A percentile compares a stretch with the other conserved stretches of the same genome.
Conservation (phyloP, 176 grass and related monocot species). For the Oryza rufipogon region DNA sequence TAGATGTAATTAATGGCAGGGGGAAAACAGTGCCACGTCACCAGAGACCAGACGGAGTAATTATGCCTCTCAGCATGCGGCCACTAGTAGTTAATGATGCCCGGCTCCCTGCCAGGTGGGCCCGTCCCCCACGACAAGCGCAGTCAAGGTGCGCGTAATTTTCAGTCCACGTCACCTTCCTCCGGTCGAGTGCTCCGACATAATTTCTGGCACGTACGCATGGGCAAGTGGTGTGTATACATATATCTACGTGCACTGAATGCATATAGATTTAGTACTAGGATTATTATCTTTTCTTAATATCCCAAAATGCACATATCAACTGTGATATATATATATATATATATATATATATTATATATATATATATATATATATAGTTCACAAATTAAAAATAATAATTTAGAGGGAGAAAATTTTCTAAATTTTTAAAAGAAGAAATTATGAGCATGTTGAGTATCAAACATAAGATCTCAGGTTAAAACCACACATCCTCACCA, state of each 20-base stretch:
- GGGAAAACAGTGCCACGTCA: not conserved
- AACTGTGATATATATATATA: too few species aligned
- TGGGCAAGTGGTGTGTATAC: too few species aligned
- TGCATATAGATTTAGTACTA: not conserved
- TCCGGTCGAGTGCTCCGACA: not conserved
- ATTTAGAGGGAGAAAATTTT: too few species aligned
- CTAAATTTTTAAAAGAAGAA: too few species aligned
- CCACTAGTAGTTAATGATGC: not conserved
- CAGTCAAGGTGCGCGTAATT: not conserved
- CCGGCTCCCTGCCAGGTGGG: not conserved
- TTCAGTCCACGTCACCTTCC: slow-evolving; percentile 8
- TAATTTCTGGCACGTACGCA: too few species aligned
- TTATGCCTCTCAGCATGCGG: not conserved
- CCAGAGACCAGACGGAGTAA: not conserved
- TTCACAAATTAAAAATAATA: too few species aligned
- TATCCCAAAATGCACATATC: too few species aligned
- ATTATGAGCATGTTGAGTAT: too few species aligned
- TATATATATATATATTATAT: too few species aligned
- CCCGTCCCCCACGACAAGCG: not conserved
- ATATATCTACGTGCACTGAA: not conserved
- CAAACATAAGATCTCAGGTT: too few species aligned
- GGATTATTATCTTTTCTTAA: not conserved
- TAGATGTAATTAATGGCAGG: not conserved
- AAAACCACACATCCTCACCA: too few species aligned
- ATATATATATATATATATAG: too few species aligned